Conservation (phyloP, 176 grass and related monocot genomes). For the Triticum timopheevii region DNA sequence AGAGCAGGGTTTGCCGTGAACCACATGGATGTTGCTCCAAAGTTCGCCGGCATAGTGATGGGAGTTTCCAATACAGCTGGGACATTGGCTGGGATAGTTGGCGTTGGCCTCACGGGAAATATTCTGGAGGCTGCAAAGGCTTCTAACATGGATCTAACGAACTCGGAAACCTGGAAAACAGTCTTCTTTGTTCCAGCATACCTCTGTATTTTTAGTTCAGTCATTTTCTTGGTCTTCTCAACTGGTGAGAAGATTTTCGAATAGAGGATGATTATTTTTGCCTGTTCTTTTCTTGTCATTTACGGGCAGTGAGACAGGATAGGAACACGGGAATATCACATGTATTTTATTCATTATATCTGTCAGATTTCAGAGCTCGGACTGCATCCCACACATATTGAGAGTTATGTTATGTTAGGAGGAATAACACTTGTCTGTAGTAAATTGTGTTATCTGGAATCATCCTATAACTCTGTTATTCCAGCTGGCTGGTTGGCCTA, state of each 20-base stretch:
- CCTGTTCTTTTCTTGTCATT: conserved; percentile 9
- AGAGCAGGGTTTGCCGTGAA: conserved; percentile 16
- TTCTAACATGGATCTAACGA: conserved; percentile 16
- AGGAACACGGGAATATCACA: conserved; percentile 21
- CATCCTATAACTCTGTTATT: background rate
- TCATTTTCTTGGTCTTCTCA: conserved; percentile 20
- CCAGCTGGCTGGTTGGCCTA: background rate
- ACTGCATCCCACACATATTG: conserved; percentile 22
- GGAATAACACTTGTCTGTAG: background rate
- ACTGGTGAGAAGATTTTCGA: conserved; percentile 14
- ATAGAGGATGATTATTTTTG: conserved; percentile 19
- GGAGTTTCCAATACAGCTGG: conserved; percentile 14
- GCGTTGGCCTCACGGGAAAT: conserved; percentile 1
- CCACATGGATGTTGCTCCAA: conserved; percentile 17
- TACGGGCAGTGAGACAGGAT: conserved; percentile 7
- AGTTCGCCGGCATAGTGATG: conserved; percentile 12
- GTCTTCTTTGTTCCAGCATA: conserved; percentile 12
- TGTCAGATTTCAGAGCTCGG: conserved; percentile 24
- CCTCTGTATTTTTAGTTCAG: conserved; percentile 21
- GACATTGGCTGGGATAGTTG: conserved; percentile 18
- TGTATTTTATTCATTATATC: conserved; percentile 7
- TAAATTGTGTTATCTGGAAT: background rate
- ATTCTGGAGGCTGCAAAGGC: conserved; percentile 22
- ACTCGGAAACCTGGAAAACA: conserved; percentile 2
- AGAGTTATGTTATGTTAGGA: background rate